Evolutionary conservation across 2,329 filamentous ascomycete genomes (phyloP), one percentile per base, ranked within the genome.

Genomic region (Fusarium verrucosum): DNA sequence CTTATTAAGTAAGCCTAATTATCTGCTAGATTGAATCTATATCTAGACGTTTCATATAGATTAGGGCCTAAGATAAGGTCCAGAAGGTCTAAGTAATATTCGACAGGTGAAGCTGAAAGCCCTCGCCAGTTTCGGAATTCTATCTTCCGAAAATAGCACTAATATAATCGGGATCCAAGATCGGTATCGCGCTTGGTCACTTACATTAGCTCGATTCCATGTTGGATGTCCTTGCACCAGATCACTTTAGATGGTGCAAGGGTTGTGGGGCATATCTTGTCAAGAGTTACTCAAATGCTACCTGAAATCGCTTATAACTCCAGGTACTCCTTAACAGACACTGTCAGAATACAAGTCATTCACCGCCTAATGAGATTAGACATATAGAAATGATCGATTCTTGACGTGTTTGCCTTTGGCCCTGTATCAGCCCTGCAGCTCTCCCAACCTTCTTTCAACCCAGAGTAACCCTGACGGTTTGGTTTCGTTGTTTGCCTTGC

Each of bases 341-440:
- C n/a, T n/a, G n/a, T n/a, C n/a, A n/a, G n/a, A n/a, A n/a, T n/a
- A n/a, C n/a, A n/a, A n/a, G n/a, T n/a, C n/a, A n/a, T n/a, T n/a
- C n/a, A n/a, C n/a, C n/a, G n/a, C n/a, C n/a, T n/a, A n/a, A 19
- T 38, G 45, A 22, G 46, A 43, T 30, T 36, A 43, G 36, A 20
- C 44, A 30, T 43, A 22, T n/a, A n/a, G n/a, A n/a, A n/a, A n/a
- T 52, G 28, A 55, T 55, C 23, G 13, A 26, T 41, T n/a, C 32
- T 35, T 40, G 33, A 35, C 19, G 19, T 30, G 38, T 51, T 60
- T 36, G 38, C 37, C 35, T 42, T 43, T 43, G 26, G 28, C 30
- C 37, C 20, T 56, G 63, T 58, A 67, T 67, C 51, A 67, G 56
- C 49, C 57, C 42, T 62, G 57, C 10, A 42, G 41, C 56, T 20